Evolutionary conservation across 306 rosid species (phyloP), one percentile per base, ranked within the genome.

Genomic region (Phaseolus lunatus): DNA sequence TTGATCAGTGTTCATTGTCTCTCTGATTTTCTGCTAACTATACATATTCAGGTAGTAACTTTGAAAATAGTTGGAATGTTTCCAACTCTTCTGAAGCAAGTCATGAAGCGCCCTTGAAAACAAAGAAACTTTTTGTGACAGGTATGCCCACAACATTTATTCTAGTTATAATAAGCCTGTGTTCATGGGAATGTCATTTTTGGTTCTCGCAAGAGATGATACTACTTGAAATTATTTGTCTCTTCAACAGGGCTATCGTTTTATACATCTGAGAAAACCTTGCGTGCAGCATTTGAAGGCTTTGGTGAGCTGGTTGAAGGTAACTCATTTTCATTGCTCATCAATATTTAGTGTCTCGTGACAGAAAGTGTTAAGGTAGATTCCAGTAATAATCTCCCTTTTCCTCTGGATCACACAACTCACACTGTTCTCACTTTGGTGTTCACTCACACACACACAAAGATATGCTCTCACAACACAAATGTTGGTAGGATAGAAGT

Each of bases 231-330:
- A 4, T 70, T 78, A 31, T 43, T 58, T 70, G 19, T 39, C 39
- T 77, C 78, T 66, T 56, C 22, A 49, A 80, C 88, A 93, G 97
- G 97, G 65, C 85, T 82, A 47, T 85, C 88, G 23, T 85, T 85
- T 82, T 85, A 85, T 79, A 85, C 88, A 75, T 85, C 88, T 77
- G 97, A 93, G 91, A 93, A 93, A 88, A 90, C 94, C 68, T 87
- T 93, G 23, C 90, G 96, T 23, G 86, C 90, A 5, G 92, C 97
- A 56, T 93, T 93, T 75, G 93, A 93, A 85, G 89, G 94, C 74
- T 93, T 85, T 65, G 96, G 97, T 5, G 88, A 90, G 85, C 89
- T 93, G 45, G 95, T 92, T 41, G 91, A 90, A 86, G 98, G 97
- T 94, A 84, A 27, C 63, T 57, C 27, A 20, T 56, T 15, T 26